Base-by-base conservation (phyloP, 331 rosid species). In the Quercus tomentella region DNA sequence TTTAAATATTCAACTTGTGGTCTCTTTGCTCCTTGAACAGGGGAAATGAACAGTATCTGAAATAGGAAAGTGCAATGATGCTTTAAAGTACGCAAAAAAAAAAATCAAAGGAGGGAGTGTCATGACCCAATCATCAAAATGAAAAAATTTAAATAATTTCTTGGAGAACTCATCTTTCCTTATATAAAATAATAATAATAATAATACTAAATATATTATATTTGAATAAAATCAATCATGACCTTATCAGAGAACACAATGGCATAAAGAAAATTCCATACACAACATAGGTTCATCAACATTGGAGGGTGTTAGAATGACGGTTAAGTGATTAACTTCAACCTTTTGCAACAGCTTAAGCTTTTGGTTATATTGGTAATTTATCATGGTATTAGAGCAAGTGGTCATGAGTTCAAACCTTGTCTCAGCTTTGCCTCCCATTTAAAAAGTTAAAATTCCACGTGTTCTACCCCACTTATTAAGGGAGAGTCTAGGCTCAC, bases 31-130 rank as follows among this genome's bases (percentile, higher is more conserved):
- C 87, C 80, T 66, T 76, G 82, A 81, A 91, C 87, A 69, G 97
- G 88, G 76, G 92, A 94, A 79, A 96, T 84, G 83, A 93, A 79
- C 82, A 96, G 77, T 72, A 93, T 82, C 99, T 96, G 79, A 78
- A 86, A 4, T 28, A 86, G 60, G 66, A 85, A 73, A 90, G 73
- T 76, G 28, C 73, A 83, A 16, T 22, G 57, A 65, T 66, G 33
- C 77, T 65, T 67, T 70, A 75, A 77, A 14, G 55, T 62, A 56
- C 51, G 37, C 35, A 6, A 35, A 35, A 37, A 7, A 37, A 41
- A 41, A 70, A 43, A 77, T 63, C 41, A 31, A 62, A 3, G n/a
- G 31, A 60, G 25, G 66, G 41, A 62, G 28, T 62, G 37, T 62
- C 37, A 62, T 9, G 69, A 62, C 69, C 30, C n/a, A 5, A 26